phyloP scores from a whole-genome alignment of 169 alveolate genomes.

The Eimeria praecox region DNA sequence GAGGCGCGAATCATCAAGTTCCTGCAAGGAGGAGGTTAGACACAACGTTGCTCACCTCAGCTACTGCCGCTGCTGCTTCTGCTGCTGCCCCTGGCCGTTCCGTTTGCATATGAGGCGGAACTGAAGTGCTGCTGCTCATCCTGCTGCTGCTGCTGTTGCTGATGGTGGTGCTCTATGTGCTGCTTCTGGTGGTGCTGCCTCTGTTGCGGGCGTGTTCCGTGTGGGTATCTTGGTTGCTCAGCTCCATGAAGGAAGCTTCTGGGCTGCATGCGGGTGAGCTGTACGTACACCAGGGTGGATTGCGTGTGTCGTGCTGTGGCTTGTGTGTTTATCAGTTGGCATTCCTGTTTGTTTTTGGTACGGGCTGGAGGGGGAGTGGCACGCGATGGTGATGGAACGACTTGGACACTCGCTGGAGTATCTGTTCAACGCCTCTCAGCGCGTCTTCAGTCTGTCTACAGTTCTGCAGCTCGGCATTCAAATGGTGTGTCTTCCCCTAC shows the following conservation, averaged over 20 bases:
- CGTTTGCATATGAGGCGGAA: too few relatives aligned
- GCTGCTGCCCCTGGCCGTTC: slow-evolving; percentile 20
- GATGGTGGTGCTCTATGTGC: background rate
- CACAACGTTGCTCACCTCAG: background rate
- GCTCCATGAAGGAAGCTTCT: background rate
- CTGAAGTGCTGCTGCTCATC: slow-evolving; percentile 21
- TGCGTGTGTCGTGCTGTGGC: background rate
- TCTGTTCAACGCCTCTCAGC: slow-evolving; percentile 94
- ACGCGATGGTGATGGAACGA: slow-evolving; percentile 95
- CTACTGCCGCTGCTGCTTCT: slow-evolving; percentile 24
- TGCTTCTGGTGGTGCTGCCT: background rate
- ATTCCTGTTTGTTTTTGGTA: slow-evolving; percentile 92
- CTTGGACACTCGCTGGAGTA: slow-evolving; percentile 97
- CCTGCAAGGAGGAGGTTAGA: slow-evolving; percentile 96
- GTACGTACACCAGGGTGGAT: background rate
- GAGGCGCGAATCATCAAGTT: slow-evolving; percentile 96
- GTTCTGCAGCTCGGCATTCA: slow-evolving; percentile 97
- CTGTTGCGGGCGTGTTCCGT: background rate
- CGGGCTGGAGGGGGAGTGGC: slow-evolving; percentile 98
- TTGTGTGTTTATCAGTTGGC: slow-evolving; percentile 39
- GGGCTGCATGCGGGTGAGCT: background rate
- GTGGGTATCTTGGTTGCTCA: background rate
- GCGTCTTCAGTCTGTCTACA: slow-evolving; percentile 95
- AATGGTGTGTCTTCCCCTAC: slow-evolving; percentile 87
- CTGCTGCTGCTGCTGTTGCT: slow-evolving; percentile 28